Percentiles rank a stretch among this genome's conserved stretches.
These are phyloP conservation scores for Penicillium oxalicum DNA, from an alignment of 2,329 filamentous ascomycete species.

Conservation along the genomic window DNA sequence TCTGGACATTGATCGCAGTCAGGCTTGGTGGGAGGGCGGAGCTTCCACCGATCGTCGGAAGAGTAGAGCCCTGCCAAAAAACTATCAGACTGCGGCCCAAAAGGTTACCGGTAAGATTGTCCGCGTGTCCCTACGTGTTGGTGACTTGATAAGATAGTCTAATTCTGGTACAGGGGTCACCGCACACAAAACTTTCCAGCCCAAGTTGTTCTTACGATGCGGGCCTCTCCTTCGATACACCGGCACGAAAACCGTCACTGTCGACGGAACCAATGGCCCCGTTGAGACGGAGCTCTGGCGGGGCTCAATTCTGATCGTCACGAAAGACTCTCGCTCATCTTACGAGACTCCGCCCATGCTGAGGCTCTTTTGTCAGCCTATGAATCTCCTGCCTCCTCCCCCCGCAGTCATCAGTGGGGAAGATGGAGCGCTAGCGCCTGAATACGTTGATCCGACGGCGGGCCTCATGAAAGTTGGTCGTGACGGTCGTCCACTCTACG, in stretches of 20 bases:
- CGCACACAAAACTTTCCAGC: constrained; percentile 65
- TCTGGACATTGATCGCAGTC: constrained; percentile 44
- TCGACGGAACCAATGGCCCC: constrained; percentile 29
- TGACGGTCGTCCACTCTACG: constrained; percentile 78
- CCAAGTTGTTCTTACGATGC: constrained; percentile 77
- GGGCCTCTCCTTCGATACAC: constrained; percentile 87
- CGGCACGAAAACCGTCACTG: constrained; percentile 60
- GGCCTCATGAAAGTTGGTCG: constrained; percentile 81
- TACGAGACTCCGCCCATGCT: constrained; percentile 74
- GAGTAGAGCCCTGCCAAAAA: constrained; percentile 40
- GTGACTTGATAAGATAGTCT: no score
- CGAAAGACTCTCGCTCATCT: constrained; percentile 72
- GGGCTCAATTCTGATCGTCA: constrained; percentile 93
- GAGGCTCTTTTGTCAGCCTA: constrained; percentile 78
- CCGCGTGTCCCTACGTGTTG: no score
- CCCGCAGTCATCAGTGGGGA: constrained; percentile 62
- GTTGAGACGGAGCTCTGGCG: constrained; percentile 77
- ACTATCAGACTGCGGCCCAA: constrained; percentile 29
- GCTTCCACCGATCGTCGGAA: constrained; percentile 43
- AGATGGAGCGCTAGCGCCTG: constrained; percentile 56
- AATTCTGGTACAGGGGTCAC: constrained; percentile 36
- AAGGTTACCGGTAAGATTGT: constrained; percentile 28
- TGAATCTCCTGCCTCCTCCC: constrained; percentile 73
- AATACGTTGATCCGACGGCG: constrained; percentile 84
- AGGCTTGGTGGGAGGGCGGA: constrained; percentile 72